Evolutionary conservation across 306 rosid species (phyloP).

Genomic region (Malus fusca): DNA sequence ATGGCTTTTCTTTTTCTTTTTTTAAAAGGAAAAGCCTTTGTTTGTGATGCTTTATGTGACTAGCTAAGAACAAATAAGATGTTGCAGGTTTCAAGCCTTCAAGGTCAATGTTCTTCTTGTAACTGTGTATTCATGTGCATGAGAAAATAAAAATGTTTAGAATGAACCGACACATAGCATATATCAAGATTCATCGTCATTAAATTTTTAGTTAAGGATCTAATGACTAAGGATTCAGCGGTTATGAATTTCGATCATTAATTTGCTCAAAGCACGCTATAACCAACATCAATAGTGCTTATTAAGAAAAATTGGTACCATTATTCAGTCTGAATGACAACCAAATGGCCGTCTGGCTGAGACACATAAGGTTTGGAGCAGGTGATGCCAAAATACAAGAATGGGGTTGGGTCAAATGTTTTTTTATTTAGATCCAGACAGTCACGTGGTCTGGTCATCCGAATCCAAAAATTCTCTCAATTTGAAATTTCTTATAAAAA

Average conservation of each 20-base stretch:
- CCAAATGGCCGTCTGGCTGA: neutral
- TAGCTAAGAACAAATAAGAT: neutral
- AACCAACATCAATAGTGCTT: neutral
- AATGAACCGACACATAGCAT: too few relatives aligned
- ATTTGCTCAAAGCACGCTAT: neutral
- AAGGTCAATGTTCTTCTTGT: neutral
- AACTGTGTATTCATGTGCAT: neutral
- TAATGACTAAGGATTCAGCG: too few relatives aligned
- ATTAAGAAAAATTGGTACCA: neutral
- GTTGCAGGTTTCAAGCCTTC: neutral
- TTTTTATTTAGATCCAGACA: too few relatives aligned
- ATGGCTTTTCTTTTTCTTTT: neutral
- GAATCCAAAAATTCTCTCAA: too few relatives aligned
- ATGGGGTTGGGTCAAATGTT: too few relatives aligned
- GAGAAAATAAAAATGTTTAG: too few relatives aligned
- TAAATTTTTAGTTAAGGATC: too few relatives aligned
- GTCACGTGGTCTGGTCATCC: fast-evolving
- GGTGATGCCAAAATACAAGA: too few relatives aligned
- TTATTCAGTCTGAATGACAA: neutral
- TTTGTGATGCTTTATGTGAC: neutral
- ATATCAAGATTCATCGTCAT: too few relatives aligned
- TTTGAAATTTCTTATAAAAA: too few relatives aligned
- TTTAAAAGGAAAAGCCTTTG: neutral
- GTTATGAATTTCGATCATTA: too few relatives aligned
- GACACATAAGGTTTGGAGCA: neutral